Conservation (phyloP, 495 filamentous ascomycete genomes). For the Talaromyces borbonicus region DNA sequence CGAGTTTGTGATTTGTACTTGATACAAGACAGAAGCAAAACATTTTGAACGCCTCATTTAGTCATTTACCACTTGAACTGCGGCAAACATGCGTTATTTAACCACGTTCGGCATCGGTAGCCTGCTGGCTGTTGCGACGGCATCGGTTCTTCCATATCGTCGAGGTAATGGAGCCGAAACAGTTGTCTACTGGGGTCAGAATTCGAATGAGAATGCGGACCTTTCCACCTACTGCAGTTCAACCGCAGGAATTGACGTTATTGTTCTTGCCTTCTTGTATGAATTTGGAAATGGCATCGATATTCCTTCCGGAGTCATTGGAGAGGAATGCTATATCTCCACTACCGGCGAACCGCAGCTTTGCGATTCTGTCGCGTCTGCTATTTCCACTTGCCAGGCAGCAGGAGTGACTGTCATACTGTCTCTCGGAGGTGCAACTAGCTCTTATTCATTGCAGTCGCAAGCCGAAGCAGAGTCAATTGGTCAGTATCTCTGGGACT, state of each 20-base stretch:
- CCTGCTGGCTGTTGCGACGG: slow-evolving; percentile 17
- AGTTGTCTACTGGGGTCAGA: slow-evolving; percentile 38
- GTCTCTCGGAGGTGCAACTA: slow-evolving; percentile 36
- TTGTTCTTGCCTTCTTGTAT: slow-evolving; percentile 45
- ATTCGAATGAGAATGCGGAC: slow-evolving; percentile 31
- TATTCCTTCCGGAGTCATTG: slow-evolving; percentile 18
- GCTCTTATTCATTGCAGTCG: slow-evolving; percentile 28
- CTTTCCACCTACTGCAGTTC: slow-evolving; percentile 27
- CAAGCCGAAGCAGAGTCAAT: slow-evolving; percentile 34
- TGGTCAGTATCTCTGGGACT: slow-evolving; percentile 41
- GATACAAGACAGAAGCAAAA: too few species aligned
- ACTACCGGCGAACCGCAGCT: background rate
- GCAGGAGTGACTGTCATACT: slow-evolving; percentile 40
- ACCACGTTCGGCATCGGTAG: slow-evolving; percentile 16
- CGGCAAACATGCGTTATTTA: slow-evolving; percentile 16
- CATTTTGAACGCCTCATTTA: too few species aligned
- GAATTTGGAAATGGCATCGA: slow-evolving; percentile 23
- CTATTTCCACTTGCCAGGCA: slow-evolving; percentile 41
- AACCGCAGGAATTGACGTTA: slow-evolving; percentile 32
- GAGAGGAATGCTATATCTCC: slow-evolving; percentile 14
- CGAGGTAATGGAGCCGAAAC: slow-evolving; percentile 17
- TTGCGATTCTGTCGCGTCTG: slow-evolving; percentile 33
- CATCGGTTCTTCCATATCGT: slow-evolving; percentile 17
- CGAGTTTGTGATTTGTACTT: too few species aligned
- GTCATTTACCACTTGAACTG: too few species aligned